A percentile compares a stretch with the other conserved stretches of the same genome.
phyloP scores from a whole-genome alignment of 768 basidiomycete genomes.

The Amanita jacksonii region DNA sequence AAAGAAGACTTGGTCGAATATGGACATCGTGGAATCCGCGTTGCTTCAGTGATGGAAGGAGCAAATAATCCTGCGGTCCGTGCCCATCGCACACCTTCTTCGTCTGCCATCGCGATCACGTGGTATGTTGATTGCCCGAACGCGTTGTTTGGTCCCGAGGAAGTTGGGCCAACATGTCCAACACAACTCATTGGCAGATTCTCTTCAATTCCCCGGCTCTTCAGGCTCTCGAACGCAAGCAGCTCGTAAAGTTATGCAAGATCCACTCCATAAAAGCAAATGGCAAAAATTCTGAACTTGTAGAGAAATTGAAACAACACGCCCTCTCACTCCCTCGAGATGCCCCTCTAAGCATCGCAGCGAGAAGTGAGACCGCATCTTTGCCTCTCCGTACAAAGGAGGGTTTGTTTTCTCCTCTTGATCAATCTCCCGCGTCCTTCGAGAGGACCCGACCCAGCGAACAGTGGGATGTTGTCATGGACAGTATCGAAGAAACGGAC shows the following conservation, averaged over 20 bases:
- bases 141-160: not conserved
- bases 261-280: constrained; percentile 69
- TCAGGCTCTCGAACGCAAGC: constrained; percentile 75
- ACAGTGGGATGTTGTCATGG: constrained; percentile 85
- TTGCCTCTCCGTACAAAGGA: constrained; percentile 19
- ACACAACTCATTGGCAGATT: constrained; percentile 71
- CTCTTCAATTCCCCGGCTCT: constrained; percentile 79
- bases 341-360: constrained; percentile 44
- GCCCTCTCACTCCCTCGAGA: constrained; percentile 54
- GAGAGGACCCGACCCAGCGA: constrained; percentile 50
- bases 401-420: constrained; percentile 11
- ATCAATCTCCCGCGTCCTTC: constrained; percentile 8
- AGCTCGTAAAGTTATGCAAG: constrained; percentile 81
- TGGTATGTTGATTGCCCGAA: not conserved
- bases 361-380: constrained; percentile 34
- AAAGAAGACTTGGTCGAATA: not conserved
- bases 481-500: constrained; percentile 61
- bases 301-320: constrained; percentile 58
- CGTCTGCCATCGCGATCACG: constrained; percentile 1
- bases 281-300: constrained; percentile 71
- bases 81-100: too few relatives aligned
- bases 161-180: constrained; percentile 41
- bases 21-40: constrained; percentile 7
- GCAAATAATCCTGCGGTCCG: too few relatives aligned
- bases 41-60: constrained; percentile 6